phyloP scores from a whole-genome alignment of 176 grass and related monocot genomes.

The Oryza meridionalis region DNA sequence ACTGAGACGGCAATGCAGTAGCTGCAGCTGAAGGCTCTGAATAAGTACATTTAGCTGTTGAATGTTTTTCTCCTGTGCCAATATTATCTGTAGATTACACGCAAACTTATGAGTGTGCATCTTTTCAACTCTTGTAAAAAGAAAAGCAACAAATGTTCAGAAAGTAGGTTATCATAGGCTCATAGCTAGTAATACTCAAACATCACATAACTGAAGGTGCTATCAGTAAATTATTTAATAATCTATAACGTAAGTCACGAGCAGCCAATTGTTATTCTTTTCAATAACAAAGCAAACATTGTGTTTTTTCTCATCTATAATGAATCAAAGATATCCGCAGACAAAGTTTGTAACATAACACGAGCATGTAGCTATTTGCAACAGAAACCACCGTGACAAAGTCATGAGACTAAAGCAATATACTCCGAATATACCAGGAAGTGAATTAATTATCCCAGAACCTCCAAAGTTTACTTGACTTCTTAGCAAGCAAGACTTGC shows the following conservation, averaged over 20 bases:
- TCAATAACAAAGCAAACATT: neutral
- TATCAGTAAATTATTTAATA: neutral
- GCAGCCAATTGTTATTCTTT: neutral
- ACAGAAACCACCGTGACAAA: neutral
- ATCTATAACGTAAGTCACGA: neutral
- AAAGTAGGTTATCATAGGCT: neutral
- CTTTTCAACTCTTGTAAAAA: neutral
- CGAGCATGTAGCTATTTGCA: neutral
- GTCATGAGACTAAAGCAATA: neutral
- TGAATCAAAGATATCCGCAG: neutral
- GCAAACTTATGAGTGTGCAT: neutral
- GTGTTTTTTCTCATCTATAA: neutral
- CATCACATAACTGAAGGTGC: neutral
- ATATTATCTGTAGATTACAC: conserved; percentile 59
- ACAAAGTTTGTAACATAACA: neutral
- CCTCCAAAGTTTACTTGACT: neutral
- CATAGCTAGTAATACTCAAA: neutral
- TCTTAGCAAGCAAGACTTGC: neutral
- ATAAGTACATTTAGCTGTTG: conserved; percentile 74
- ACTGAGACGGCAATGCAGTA: conserved; percentile 69
- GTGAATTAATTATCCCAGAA: neutral
- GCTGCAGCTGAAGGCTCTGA: conserved; percentile 79
- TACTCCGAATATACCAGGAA: neutral
- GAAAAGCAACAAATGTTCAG: neutral
- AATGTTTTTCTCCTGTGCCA: conserved; percentile 84